Conservation (phyloP, 129 eudicot genomes). For the Tanacetum coccineum region DNA sequence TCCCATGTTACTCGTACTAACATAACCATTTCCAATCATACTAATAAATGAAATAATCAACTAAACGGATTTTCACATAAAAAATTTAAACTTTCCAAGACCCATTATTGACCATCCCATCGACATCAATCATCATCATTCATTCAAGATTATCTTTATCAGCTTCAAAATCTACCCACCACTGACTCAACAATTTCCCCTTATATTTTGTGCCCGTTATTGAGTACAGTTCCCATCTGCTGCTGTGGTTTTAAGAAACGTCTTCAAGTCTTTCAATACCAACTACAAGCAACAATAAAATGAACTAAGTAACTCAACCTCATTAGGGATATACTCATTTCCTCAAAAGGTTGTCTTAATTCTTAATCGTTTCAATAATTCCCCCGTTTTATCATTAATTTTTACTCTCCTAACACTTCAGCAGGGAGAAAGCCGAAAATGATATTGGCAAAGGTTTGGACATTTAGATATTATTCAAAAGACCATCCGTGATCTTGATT, state of each 20-base stretch:
- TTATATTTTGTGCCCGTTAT: slow-evolving; percentile 42
- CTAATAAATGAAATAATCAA: slow-evolving; percentile 1
- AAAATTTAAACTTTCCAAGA: slow-evolving; percentile 66
- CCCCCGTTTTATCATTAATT: not conserved
- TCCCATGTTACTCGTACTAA: not conserved
- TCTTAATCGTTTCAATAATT: not conserved
- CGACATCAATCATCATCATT: slow-evolving; percentile 55
- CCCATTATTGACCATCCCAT: slow-evolving; percentile 52
- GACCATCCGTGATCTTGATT: not conserved
- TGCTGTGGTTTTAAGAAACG: slow-evolving; percentile 73
- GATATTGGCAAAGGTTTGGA: slow-evolving; percentile 2
- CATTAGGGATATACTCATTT: not conserved
- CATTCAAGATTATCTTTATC: slow-evolving; percentile 51
- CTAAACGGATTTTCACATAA: slow-evolving; percentile 87
- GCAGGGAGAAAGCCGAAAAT: not conserved
- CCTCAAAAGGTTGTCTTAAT: slow-evolving; percentile 10
- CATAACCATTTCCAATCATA: not conserved
- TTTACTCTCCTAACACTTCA: slow-evolving; percentile 2
- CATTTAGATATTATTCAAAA: slow-evolving; percentile 11
- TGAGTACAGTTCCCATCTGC: slow-evolving; percentile 31
- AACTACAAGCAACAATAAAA: slow-evolving; percentile 51
- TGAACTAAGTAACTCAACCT: slow-evolving; percentile 7
- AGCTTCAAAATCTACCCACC: slow-evolving; percentile 74
- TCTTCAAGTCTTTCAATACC: slow-evolving; percentile 79
- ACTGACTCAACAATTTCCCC: slow-evolving; percentile 35